Percentiles rank a stretch among this genome's conserved stretches.
These are phyloP conservation scores for Psilocybe cubensis DNA, from an alignment of 768 basidiomycete genomes.

Conservation along the genomic window DNA sequence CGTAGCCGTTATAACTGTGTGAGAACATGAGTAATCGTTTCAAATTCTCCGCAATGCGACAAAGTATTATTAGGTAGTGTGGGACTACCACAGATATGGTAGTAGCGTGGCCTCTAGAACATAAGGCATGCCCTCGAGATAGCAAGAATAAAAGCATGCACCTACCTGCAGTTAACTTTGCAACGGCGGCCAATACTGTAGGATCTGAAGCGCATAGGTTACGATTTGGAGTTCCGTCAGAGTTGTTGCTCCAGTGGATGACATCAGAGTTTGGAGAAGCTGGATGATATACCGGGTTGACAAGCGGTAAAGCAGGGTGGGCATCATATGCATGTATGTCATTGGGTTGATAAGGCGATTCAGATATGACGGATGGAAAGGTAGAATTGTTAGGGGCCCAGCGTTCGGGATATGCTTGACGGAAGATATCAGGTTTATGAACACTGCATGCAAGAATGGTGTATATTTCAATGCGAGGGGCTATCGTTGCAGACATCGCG, in stretches of 20 bases:
- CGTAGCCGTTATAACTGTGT: conserved; percentile 59
- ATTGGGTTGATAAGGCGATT: background rate
- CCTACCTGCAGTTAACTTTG: conserved; percentile 65
- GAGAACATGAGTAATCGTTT: conserved; percentile 12
- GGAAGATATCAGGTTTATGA: conserved; percentile 61
- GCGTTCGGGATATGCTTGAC: conserved; percentile 22
- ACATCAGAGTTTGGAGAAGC: background rate
- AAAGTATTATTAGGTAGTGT: background rate
- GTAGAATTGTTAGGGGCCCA: conserved; percentile 9
- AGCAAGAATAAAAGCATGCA: conserved; percentile 17
- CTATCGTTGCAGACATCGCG: conserved; percentile 59
- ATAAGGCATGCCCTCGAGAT: background rate
- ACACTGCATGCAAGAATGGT: conserved; percentile 74
- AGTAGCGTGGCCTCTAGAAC: background rate
- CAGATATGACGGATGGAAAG: conserved; percentile 5
- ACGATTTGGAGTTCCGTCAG: conserved; percentile 8
- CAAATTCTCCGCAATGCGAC: background rate
- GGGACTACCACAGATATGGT: background rate
- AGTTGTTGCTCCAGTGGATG: conserved; percentile 1
- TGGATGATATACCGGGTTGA: background rate
- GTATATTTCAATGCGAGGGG: conserved; percentile 75
- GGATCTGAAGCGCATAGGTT: conserved; percentile 67
- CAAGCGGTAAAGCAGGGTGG: background rate
- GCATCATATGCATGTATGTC: background rate
- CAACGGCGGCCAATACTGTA: conserved; percentile 71